Conservation (phyloP, 1,139 yeast species). For the Magnusiomyces tetraspermus region DNA sequence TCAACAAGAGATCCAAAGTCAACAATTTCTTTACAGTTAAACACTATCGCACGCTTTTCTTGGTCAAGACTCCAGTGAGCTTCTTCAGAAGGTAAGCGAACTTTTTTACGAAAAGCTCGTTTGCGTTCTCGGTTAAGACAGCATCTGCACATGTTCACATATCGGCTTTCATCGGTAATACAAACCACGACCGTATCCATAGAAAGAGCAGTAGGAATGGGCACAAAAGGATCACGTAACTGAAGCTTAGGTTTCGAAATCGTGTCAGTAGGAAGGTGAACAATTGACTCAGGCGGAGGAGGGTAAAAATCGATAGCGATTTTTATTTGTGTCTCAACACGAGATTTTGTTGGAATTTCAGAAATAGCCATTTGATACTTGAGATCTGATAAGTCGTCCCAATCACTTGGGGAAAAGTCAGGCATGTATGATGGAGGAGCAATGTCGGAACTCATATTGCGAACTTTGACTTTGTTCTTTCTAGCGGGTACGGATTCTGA, state of each 20-base stretch:
- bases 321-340: constrained; percentile 90
- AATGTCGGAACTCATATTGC: constrained; percentile 9
- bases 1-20: constrained; percentile 48
- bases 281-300: constrained; percentile 55
- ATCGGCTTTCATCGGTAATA: constrained; percentile 30
- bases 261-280: constrained; percentile 74
- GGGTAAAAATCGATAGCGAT: constrained; percentile 58
- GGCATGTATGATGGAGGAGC: constrained; percentile 26
- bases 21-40: constrained; percentile 77
- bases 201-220: constrained; percentile 23
- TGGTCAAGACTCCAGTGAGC: constrained; percentile 65
- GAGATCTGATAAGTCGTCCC: constrained; percentile 29
- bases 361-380: constrained; percentile 50
- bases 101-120: constrained; percentile 69
- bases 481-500: constrained; percentile 6
- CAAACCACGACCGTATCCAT: constrained; percentile 33
- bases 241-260: constrained; percentile 73
- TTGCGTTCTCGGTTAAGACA: constrained; percentile 85
- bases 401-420: constrained; percentile 27
- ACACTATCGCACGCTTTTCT: constrained; percentile 72
- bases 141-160: constrained; percentile 73
- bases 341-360: constrained; percentile 63
- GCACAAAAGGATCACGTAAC: constrained; percentile 37
- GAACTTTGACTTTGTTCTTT: not conserved
- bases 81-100: constrained; percentile 52